phyloP scores from a whole-genome alignment of 345 rosid genomes.

The Anastatica hierochuntica region DNA sequence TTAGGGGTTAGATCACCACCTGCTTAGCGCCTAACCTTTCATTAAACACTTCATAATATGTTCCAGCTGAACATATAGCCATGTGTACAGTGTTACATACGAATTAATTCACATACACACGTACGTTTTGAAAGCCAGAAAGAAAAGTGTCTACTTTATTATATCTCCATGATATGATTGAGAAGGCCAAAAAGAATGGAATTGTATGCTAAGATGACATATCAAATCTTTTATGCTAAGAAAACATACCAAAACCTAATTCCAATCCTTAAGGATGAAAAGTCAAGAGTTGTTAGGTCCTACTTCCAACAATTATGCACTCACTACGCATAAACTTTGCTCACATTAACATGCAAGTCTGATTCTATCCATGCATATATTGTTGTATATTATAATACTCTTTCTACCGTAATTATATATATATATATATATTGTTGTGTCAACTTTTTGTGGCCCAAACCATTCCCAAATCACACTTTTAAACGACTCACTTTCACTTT shows the following conservation, averaged over 20 bases:
- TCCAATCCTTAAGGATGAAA: constrained; percentile 25
- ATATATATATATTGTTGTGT: no score
- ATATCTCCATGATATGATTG: no score
- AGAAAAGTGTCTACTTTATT: no score
- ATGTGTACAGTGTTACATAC: no score
- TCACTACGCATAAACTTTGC: constrained; percentile 15
- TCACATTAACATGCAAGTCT: constrained; percentile 18
- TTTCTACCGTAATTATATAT: neutral
- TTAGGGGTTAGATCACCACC: no score
- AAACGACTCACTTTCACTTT: constrained; percentile 24
- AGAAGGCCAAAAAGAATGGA: no score
- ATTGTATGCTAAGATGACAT: constrained; percentile 16
- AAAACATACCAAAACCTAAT: constrained; percentile 18
- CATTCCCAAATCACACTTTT: constrained; percentile 22
- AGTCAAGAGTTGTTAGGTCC: constrained; percentile 42
- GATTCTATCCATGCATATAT: neutral
- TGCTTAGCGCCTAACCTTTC: no score
- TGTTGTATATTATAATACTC: neutral
- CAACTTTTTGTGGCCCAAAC: neutral
- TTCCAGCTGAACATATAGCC: no score
- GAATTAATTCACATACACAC: no score
- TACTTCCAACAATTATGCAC: constrained; percentile 29
- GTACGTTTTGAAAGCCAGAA: no score
- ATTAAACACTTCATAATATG: no score
- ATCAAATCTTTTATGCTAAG: constrained; percentile 4